Percentiles rank a stretch among this genome's conserved stretches.
These are phyloP conservation scores for Trichoderma polysporum DNA, from an alignment of 2,329 filamentous ascomycete genomes.

Conservation along the genomic window DNA sequence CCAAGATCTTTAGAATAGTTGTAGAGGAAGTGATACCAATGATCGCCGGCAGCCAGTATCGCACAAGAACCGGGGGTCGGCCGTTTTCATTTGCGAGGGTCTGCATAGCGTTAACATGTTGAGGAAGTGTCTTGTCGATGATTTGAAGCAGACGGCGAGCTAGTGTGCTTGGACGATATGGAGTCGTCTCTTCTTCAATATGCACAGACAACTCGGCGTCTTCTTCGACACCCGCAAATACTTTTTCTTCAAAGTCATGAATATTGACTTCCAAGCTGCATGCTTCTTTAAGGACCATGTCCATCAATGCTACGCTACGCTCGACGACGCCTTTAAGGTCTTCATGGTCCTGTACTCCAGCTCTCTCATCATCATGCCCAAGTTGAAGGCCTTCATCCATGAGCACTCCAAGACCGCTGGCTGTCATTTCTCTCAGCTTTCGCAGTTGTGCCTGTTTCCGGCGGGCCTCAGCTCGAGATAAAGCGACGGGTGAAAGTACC, in stretches of 20 bases:
- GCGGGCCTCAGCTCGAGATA: constrained; percentile 71
- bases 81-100: constrained; percentile 64
- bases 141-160: constrained; percentile 68
- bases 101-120: constrained; percentile 60
- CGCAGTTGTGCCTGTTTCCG: constrained; percentile 71
- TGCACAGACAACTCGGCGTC: constrained; percentile 59
- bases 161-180: constrained; percentile 57
- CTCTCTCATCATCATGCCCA: constrained; percentile 59
- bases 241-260: constrained; percentile 63
- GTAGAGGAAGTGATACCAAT: constrained; percentile 77
- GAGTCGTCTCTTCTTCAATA: constrained; percentile 45
- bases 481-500: constrained; percentile 75
- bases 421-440: constrained; percentile 74
- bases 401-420: constrained; percentile 81
- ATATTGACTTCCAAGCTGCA: constrained; percentile 62
- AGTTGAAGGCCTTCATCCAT: constrained; percentile 81
- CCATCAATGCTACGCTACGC: constrained; percentile 80
- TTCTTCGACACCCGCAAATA: constrained; percentile 62
- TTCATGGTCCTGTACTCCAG: constrained; percentile 48
- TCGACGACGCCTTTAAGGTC: constrained; percentile 72
- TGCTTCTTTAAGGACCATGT: constrained; percentile 75
- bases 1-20: constrained; percentile 76
- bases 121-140: constrained; percentile 66
- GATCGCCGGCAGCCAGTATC: constrained; percentile 84
- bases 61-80: constrained; percentile 69